These are phyloP conservation scores for Hypoxylon sp. DNA, from an alignment of 2,329 filamentous ascomycete species.

Conservation along the genomic window DNA sequence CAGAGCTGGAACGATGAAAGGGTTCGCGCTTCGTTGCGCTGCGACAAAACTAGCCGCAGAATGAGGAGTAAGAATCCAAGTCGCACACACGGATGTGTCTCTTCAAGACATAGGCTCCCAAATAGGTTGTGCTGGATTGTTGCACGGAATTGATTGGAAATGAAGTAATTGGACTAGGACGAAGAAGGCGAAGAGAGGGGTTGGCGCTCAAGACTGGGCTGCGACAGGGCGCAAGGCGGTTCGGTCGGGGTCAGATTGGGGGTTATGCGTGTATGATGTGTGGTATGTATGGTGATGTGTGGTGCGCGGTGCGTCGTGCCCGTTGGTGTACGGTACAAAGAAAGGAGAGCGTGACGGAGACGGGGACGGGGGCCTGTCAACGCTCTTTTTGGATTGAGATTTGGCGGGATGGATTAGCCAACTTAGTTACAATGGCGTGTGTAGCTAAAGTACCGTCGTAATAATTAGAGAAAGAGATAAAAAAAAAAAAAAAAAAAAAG, in stretches of 20 bases:
- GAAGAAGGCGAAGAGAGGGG: slow-evolving; percentile 28
- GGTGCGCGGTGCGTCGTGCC: slow-evolving; percentile 8
- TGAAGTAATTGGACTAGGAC: slow-evolving; percentile 20
- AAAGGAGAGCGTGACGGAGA: slow-evolving; percentile 16
- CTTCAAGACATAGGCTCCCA: slow-evolving; percentile 31
- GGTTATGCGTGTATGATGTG: slow-evolving; percentile 9
- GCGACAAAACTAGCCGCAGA: slow-evolving; percentile 27
- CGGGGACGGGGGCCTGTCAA: too few species aligned
- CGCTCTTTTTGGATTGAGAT: slow-evolving; percentile 10
- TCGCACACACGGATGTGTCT: slow-evolving; percentile 31
- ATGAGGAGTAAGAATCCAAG: slow-evolving; percentile 20
- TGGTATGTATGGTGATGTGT: neutral
- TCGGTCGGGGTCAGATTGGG: slow-evolving; percentile 20
- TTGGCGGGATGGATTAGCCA: slow-evolving; percentile 19
- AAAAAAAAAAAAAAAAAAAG: slow-evolving; percentile 6
- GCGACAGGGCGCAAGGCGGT: slow-evolving; percentile 34
- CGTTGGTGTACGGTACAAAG: slow-evolving; percentile 15
- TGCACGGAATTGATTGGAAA: slow-evolving; percentile 38
- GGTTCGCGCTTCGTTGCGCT: slow-evolving; percentile 33
- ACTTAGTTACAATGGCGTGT: too few species aligned
- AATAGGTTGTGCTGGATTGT: slow-evolving; percentile 30
- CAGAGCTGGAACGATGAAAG: slow-evolving; percentile 8
- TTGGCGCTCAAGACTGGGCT: slow-evolving; percentile 30
- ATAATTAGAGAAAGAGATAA: too few species aligned
- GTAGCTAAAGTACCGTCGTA: slow-evolving; percentile 11